Evolutionary conservation across 2,329 filamentous ascomycete genomes (phyloP), one percentile per base, ranked within the genome.

Genomic region (Rhynchosporium agropyri): DNA sequence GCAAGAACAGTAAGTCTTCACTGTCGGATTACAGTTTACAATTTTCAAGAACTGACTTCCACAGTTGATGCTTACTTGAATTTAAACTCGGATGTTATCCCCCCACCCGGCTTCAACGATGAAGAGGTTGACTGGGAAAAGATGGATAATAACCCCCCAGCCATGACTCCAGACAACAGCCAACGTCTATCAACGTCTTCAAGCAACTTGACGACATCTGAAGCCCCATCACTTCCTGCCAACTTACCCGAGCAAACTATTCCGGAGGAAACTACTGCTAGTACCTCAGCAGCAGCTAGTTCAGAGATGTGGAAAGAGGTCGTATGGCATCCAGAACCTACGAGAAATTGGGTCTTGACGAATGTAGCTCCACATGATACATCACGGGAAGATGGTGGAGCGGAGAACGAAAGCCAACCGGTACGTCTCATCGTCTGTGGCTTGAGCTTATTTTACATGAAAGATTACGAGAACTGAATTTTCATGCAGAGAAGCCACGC

Each of bases 1-100:
- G 54, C 26, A 62, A 50, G n/a, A 59, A 59, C 28, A n/a, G 57
- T 59, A 51, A 43, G 57, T 59, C 36, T 26, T 26, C 10, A 26
- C 4, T 2, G 9, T 36, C 10, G 33, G 13, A 4, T 45, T 45
- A 9, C 29, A 8, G n/a, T 4, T 12, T 20, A 20, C 33, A 36
- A 36, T 10, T 1, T 3, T 36, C 33, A 10, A 20, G 46, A 13
- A 12, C 33, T 42, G 20, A 40, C 38, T 42, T 31, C 29, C 7
- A 33, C 3, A 42, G 31, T n/a, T 13, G 54, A 57, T 28, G 28
- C 40, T 33, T 29, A 15, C 9, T 20, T 57, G 3, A 28, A n/a
- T 13, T 26, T 13, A 4, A 46, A 54, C 20, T 42, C 51, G 38
- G 51, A 54, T 29, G 26, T 54, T 12, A 3, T 36, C 13, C 1